phyloP scores from a whole-genome alignment of 768 basidiomycete species.

The Postia placenta region DNA sequence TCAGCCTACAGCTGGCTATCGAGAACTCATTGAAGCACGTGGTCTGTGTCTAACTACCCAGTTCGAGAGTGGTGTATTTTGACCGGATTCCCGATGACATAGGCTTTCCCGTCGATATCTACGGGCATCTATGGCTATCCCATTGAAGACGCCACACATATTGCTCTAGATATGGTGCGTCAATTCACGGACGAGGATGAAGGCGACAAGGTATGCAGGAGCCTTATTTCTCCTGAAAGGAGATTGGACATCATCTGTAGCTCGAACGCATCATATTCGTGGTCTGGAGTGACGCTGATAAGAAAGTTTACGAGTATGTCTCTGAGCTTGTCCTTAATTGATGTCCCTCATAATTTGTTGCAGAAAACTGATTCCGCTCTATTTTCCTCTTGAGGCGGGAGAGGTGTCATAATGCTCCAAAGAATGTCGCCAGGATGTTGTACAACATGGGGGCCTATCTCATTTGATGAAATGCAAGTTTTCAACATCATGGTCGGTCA shows the following conservation, averaged over 20 bases:
- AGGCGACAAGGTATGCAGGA: constrained; percentile 30
- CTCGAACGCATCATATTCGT: constrained; percentile 73
- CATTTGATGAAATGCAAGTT: too few relatives aligned
- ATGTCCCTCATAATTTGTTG: too few relatives aligned
- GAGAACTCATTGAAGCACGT: constrained; percentile 57
- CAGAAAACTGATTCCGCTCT: too few relatives aligned
- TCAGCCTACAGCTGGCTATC: constrained; percentile 55
- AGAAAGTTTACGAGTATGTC: constrained; percentile 56
- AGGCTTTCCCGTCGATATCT: constrained; percentile 82
- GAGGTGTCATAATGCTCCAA: too few relatives aligned
- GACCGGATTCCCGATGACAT: background rate
- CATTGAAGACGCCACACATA: constrained; percentile 60
- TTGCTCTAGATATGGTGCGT: constrained; percentile 58
- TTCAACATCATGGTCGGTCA: too few relatives aligned
- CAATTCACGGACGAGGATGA: constrained; percentile 48
- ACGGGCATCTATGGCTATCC: constrained; percentile 80
- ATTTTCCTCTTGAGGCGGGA: too few relatives aligned
- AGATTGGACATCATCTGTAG: constrained; percentile 13
- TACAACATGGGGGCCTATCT: too few relatives aligned
- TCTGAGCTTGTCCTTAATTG: too few relatives aligned
- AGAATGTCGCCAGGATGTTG: too few relatives aligned
- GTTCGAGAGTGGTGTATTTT: too few relatives aligned
- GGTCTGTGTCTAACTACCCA: too few relatives aligned
- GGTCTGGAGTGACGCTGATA: constrained; percentile 64
- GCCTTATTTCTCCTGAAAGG: background rate